These are phyloP conservation scores for Plasmodium vinckei DNA, from an alignment of 169 alveolate genomes.

Conservation along the genomic window DNA sequence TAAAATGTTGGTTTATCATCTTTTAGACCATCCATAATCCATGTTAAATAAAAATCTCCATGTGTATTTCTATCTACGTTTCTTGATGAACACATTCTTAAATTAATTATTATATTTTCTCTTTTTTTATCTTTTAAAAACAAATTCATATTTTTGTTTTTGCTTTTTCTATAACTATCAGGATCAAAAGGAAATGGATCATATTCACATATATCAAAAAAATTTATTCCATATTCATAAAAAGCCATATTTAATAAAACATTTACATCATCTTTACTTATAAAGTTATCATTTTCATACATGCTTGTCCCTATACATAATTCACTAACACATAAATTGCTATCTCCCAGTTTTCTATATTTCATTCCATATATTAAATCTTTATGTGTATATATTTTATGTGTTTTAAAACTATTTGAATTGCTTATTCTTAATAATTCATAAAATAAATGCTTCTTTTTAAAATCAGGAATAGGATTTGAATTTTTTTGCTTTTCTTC, in stretches of 20 bases:
- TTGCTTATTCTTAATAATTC: constrained; percentile 62
- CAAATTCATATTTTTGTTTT: constrained; percentile 79
- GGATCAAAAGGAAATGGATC: constrained; percentile 89
- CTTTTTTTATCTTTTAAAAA: constrained; percentile 78
- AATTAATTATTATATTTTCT: constrained; percentile 77
- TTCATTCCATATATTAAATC: constrained; percentile 79
- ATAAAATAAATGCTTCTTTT: constrained; percentile 48
- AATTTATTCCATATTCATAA: constrained; percentile 87
- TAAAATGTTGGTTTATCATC: constrained; percentile 33
- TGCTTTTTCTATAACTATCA: constrained; percentile 82
- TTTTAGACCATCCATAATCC: constrained; percentile 50
- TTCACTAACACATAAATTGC: constrained; percentile 85
- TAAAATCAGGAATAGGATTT: not conserved
- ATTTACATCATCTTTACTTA: constrained; percentile 84
- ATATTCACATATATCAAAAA: constrained; percentile 87
- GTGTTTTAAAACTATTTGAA: constrained; percentile 45
- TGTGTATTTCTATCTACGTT: constrained; percentile 74
- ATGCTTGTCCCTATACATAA: constrained; percentile 86
- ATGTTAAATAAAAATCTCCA: constrained; percentile 77
- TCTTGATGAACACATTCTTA: constrained; percentile 79
- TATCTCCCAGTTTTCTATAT: constrained; percentile 82
- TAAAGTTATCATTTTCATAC: constrained; percentile 85
- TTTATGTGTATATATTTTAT: constrained; percentile 54
- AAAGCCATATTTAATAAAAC: constrained; percentile 84
- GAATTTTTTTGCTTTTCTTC: not conserved